Base-by-base conservation (phyloP, 2,329 filamentous ascomycete genomes). In the Fusarium haematococcum region DNA sequence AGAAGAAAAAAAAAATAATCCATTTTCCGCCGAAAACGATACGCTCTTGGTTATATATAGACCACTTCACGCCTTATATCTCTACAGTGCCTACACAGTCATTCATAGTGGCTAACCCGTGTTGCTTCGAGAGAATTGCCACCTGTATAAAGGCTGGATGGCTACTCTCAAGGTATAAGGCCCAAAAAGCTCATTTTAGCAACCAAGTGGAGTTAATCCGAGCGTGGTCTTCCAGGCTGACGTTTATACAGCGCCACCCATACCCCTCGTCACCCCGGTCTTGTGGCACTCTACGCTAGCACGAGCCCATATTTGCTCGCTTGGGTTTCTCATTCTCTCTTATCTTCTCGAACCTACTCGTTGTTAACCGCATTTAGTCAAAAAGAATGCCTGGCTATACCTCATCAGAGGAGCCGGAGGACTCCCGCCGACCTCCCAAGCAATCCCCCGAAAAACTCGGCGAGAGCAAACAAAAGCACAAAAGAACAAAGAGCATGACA, bases 371-470 rank as follows among this genome's bases (percentile, higher is more conserved):
- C 37, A 39, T 39, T 39, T 39, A 39, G 37, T 39, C 37, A 39
- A 45, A 20, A 62, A 70, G 68, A 13, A 84, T 85, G 83, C 82
- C 84, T 77, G 86, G 86, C 18, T 88, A 88, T 72, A 87, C 86
- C 69, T 87, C 85, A 61, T 87, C 86, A 25, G 86, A 86, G 69
- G 85, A 87, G 73, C 87, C 86, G 32, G 86, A 87, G 69, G 86
- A 88, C 69, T 82, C 83, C 57, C 82, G 82, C 57, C 80, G 83
- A 37, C 83, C 83, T 20, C 79, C 79, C 10, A 70, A 77, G 10
- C 81, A 79, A 27, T 83, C 83, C 7, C 79, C 83, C 57, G 75
- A 78, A 39, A 83, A 61, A 27, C 81, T 68, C 57, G 82, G 72
- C 59, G 81, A 71, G 25, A 83, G 79, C 30, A 82, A 83, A 54